A percentile compares a stretch with the other conserved stretches of the same genome.
Evolutionary conservation across 176 grass and related monocot genomes (phyloP).

Genomic region (Musa beccarii): DNA sequence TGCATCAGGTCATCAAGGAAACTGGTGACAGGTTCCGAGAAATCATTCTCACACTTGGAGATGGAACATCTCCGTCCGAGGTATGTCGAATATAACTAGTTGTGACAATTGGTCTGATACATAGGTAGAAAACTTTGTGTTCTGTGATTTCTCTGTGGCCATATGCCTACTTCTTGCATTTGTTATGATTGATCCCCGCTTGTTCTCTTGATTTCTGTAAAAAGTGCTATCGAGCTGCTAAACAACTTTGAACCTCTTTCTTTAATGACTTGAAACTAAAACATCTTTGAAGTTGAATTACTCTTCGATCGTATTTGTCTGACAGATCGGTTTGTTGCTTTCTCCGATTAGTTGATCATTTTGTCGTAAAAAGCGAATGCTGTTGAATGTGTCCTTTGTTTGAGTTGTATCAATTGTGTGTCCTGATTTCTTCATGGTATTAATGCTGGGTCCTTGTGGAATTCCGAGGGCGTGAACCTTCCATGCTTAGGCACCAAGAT

Average conservation of each 20-base stretch:
- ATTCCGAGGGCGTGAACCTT: slow-evolving; percentile 85
- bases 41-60: slow-evolving; percentile 89
- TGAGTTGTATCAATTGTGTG: too few relatives aligned
- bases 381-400: too few relatives aligned
- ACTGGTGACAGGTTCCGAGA: slow-evolving; percentile 75
- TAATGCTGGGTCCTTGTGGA: slow-evolving; percentile 62
- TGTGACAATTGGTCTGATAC: slow-evolving; percentile 15
- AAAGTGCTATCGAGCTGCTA: too few relatives aligned
- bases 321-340: too few relatives aligned
- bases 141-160: not conserved
- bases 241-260: too few relatives aligned
- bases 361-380: too few relatives aligned
- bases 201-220: not conserved
- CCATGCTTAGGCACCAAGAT: slow-evolving; percentile 78
- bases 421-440: not conserved
- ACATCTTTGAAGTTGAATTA: too few relatives aligned
- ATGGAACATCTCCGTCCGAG: slow-evolving; percentile 51
- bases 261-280: too few relatives aligned
- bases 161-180: not conserved
- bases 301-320: too few relatives aligned
- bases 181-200: not conserved
- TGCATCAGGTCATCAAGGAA: slow-evolving; percentile 60
- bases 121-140: not conserved
- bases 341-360: too few relatives aligned
- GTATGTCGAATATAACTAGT: slow-evolving; percentile 18